Conservation (phyloP, 257 asterid genomes). For the Nicotiana noctiflora region DNA sequence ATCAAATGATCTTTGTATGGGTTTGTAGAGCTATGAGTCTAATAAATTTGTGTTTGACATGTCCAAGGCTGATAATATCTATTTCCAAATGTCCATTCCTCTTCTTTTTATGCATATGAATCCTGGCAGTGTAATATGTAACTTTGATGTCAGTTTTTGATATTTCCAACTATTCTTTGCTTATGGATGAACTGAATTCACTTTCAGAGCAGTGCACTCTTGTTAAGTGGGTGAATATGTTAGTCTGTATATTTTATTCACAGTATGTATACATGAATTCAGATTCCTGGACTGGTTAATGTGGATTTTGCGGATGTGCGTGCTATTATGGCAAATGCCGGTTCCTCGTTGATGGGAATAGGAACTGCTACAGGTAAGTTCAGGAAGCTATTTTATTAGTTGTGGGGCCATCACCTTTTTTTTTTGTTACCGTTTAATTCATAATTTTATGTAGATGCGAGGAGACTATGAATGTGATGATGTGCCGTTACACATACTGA, state of each 20-base stretch:
- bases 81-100: neutral
- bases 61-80: neutral
- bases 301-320: conserved; percentile 97
- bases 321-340: conserved; percentile 95
- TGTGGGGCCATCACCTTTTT: neutral
- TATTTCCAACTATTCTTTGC: neutral
- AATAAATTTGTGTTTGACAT: neutral
- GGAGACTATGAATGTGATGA: neutral
- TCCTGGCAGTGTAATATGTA: neutral
- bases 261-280: conserved; percentile 24
- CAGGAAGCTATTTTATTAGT: conserved; percentile 3
- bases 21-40: neutral
- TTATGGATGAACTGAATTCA: neutral
- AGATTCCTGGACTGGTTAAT: conserved; percentile 94
- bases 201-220: neutral
- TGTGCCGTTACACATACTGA: neutral
- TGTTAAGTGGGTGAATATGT: neutral
- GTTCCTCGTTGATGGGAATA: conserved; percentile 91
- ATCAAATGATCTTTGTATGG: neutral
- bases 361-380: conserved; percentile 88
- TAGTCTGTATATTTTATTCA: neutral
- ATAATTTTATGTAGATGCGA: neutral
- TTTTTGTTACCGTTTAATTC: neutral
- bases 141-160: neutral
- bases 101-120: neutral